These are phyloP conservation scores for Croton setiger DNA, from an alignment of 441 rosid genomes.

Conservation along the genomic window DNA sequence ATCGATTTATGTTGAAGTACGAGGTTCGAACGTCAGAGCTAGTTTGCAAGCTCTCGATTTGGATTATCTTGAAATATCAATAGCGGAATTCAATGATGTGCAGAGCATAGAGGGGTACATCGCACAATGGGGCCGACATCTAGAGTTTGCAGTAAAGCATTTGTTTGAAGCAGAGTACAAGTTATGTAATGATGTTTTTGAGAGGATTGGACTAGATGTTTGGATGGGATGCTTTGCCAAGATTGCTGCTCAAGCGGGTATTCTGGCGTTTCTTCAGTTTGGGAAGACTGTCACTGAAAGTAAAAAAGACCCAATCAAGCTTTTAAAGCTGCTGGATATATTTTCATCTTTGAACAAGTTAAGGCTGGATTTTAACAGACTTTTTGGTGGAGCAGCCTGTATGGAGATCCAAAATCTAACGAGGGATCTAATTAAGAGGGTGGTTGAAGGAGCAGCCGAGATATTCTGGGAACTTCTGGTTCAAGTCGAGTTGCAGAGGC, in stretches of 20 bases:
- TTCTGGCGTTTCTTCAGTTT: constrained; percentile 88
- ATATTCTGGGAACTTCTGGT: constrained; percentile 88
- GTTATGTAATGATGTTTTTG: constrained; percentile 91
- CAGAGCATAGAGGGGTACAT: constrained; percentile 89
- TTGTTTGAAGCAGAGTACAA: constrained; percentile 92
- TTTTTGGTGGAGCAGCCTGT: constrained; percentile 93
- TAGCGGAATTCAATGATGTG: constrained; percentile 77
- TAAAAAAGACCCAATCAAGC: constrained; percentile 92
- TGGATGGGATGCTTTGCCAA: constrained; percentile 97
- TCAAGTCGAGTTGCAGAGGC: constrained; percentile 89
- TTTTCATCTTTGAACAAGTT: constrained; percentile 80
- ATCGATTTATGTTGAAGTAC: constrained; percentile 78
- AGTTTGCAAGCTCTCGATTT: constrained; percentile 86
- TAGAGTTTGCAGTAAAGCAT: constrained; percentile 98
- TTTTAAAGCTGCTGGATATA: constrained; percentile 81
- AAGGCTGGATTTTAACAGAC: constrained; percentile 87
- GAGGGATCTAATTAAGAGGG: constrained; percentile 85
- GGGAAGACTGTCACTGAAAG: constrained; percentile 92
- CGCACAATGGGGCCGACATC: constrained; percentile 88
- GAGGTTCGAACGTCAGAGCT: constrained; percentile 81
- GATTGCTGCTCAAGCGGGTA: constrained; percentile 95
- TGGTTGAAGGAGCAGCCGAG: constrained; percentile 84
- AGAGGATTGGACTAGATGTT: constrained; percentile 71
- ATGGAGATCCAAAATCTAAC: constrained; percentile 88
- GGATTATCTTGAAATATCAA: constrained; percentile 89